These are phyloP conservation scores for Candida succiphila DNA, from an alignment of 805 yeast species.

Conservation along the genomic window DNA sequence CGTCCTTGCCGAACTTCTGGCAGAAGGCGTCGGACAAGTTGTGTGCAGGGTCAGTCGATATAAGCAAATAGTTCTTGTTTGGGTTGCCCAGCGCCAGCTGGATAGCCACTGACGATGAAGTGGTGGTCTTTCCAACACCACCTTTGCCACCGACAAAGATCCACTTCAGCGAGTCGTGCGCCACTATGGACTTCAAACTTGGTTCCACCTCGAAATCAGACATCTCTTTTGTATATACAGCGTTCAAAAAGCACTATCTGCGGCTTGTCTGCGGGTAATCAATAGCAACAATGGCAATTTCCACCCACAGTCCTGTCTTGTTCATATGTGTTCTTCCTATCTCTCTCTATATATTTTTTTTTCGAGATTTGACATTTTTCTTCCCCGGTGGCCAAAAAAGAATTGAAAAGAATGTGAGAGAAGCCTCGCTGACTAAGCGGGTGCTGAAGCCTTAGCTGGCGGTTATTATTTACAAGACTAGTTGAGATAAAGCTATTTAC, in stretches of 20 bases:
- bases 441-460: no score
- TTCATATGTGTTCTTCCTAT: no score
- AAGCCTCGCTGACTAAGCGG: no score
- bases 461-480: no score
- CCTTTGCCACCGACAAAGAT: constrained; percentile 99
- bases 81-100: constrained; percentile 86
- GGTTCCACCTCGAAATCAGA: constrained; percentile 59
- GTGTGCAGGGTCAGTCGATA: constrained; percentile 98
- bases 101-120: constrained; percentile 90
- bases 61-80: constrained; percentile 68
- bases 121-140: constrained; percentile 98
- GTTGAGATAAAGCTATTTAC: no score
- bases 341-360: neutral
- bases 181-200: constrained; percentile 53
- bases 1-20: constrained; percentile 96
- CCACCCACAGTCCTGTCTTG: no score
- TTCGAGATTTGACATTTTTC: neutral
- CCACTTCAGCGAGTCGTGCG: constrained; percentile 76
- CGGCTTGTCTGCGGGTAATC: no score
- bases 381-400: no score
- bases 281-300: no score
- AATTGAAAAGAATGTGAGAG: no score
- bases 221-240: constrained; percentile 6
- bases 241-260: neutral
- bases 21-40: constrained; percentile 96